Percentiles rank a stretch among this genome's conserved stretches.
These are phyloP conservation scores for Lachnellula cervina DNA, from an alignment of 2,329 filamentous ascomycete genomes.

Conservation along the genomic window DNA sequence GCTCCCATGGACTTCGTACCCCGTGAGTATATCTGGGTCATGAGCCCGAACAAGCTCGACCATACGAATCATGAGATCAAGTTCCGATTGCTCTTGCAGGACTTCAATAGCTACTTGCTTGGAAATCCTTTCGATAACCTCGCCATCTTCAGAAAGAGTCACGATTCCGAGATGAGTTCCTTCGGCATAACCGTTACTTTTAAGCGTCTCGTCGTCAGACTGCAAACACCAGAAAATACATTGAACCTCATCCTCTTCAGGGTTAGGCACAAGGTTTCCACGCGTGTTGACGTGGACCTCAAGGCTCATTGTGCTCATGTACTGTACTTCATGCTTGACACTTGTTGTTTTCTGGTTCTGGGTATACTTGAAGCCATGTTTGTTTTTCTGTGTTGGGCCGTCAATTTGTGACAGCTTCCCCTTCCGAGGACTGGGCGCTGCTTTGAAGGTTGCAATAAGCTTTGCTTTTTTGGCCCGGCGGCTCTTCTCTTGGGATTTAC, in stretches of 20 bases:
- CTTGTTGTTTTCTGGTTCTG: conserved; percentile 70
- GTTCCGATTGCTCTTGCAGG: conserved; percentile 70
- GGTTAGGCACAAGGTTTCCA: conserved; percentile 76
- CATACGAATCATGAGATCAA: conserved; percentile 80
- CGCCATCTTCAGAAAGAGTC: conserved; percentile 59
- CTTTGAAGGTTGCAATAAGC: conserved; percentile 16
- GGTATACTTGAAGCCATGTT: conserved; percentile 79
- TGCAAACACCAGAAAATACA: conserved; percentile 89
- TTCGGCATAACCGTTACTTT: conserved; percentile 44
- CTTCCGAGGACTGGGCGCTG: conserved; percentile 16
- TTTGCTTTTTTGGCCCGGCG: conserved; percentile 2
- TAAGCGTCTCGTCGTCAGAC: conserved; percentile 59
- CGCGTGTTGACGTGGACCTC: conserved; percentile 90
- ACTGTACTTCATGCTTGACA: conserved; percentile 78
- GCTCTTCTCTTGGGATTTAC: conserved; percentile 36
- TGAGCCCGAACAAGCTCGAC: conserved; percentile 77
- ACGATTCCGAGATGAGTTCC: conserved; percentile 65
- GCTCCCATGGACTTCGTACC: conserved; percentile 87
- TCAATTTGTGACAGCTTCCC: conserved; percentile 74
- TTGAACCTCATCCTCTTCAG: conserved; percentile 81
- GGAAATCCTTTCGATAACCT: conserved; percentile 55
- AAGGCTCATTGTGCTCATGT: conserved; percentile 95
- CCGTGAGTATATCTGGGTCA: conserved; percentile 90
- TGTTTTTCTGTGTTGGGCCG: conserved; percentile 76
- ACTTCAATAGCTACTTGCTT: conserved; percentile 61